Percentiles rank a stretch among this genome's conserved stretches.
These are phyloP conservation scores for Escallonia herrerae DNA, from an alignment of 129 eudicot genomes.

Conservation along the genomic window DNA sequence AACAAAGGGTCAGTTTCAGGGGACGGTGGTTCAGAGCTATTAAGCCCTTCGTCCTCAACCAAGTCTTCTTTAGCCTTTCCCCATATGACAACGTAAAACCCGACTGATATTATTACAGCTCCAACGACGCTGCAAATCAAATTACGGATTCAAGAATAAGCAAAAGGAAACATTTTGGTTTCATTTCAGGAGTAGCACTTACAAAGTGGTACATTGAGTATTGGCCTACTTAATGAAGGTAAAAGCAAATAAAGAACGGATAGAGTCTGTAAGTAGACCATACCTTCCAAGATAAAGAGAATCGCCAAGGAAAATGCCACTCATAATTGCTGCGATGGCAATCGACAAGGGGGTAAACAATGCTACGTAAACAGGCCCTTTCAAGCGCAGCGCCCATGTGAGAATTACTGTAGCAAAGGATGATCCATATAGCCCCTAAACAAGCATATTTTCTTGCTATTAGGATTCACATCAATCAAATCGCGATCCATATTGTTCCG, in stretches of 20 bases:
- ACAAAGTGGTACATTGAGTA: too few relatives aligned
- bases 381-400: conserved; percentile 4
- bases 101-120: conserved; percentile 10
- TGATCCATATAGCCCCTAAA: conserved; percentile 7
- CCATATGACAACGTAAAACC: conserved; percentile 20
- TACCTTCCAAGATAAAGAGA: conserved; percentile 17
- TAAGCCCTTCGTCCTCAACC: not conserved
- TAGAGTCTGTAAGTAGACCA: not conserved
- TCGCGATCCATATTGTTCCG: too few relatives aligned
- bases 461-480: too few relatives aligned
- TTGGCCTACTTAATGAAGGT: too few relatives aligned
- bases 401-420: not conserved
- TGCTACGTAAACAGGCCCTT: conserved; percentile 15
- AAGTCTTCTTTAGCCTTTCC: conserved; percentile 12
- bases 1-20: not conserved
- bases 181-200: too few relatives aligned
- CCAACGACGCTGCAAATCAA: conserved; percentile 19
- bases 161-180: not conserved
- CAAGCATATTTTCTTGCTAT: not conserved
- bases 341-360: conserved; percentile 12
- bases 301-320: conserved; percentile 12
- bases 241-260: too few relatives aligned
- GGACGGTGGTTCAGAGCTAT: not conserved
- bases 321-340: conserved; percentile 14
- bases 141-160: not conserved